Conservation (phyloP, 495 filamentous ascomycete genomes). For the Penicillium angulare region DNA sequence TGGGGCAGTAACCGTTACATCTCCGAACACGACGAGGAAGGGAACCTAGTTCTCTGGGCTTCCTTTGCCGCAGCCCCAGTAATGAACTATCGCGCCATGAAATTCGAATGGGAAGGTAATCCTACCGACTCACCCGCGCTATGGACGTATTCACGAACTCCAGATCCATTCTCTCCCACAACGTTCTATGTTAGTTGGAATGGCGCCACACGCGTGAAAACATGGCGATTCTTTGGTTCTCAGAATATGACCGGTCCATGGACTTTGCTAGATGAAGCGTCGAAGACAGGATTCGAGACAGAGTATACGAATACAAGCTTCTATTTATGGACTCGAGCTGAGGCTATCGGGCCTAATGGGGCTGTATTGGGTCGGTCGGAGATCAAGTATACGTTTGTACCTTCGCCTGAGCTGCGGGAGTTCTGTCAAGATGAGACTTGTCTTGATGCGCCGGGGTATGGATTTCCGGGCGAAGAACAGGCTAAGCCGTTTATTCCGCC, state of each 20-base stretch:
- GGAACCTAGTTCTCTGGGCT: constrained; percentile 51
- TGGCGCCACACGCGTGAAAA: constrained; percentile 42
- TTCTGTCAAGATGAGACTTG: constrained; percentile 36
- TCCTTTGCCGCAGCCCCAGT: constrained; percentile 31
- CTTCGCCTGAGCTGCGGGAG: constrained; percentile 35
- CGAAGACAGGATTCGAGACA: constrained; percentile 44
- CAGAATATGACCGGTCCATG: constrained; percentile 32
- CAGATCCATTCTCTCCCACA: constrained; percentile 26
- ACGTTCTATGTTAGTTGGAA: constrained; percentile 51
- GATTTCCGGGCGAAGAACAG: constrained; percentile 34
- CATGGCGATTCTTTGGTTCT: constrained; percentile 43
- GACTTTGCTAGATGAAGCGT: constrained; percentile 27
- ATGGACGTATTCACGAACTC: constrained; percentile 40
- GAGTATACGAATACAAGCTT: constrained; percentile 30
- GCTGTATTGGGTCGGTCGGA: constrained; percentile 33
- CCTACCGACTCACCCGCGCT: constrained; percentile 44
- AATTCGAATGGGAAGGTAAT: constrained; percentile 45
- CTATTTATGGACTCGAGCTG: constrained; percentile 36
- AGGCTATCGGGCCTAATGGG: constrained; percentile 36
- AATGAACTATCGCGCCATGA: constrained; percentile 48
- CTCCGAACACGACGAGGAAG: constrained; percentile 56
- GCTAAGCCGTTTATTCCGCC: constrained; percentile 31
- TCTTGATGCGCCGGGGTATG: constrained; percentile 32
- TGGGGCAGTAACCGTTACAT: constrained; percentile 60
- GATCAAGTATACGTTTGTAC: constrained; percentile 41